Percentiles rank a stretch among this genome's conserved stretches.
These are phyloP conservation scores for Metschnikowia similis DNA, from an alignment of 805 yeast genomes.

Conservation along the genomic window DNA sequence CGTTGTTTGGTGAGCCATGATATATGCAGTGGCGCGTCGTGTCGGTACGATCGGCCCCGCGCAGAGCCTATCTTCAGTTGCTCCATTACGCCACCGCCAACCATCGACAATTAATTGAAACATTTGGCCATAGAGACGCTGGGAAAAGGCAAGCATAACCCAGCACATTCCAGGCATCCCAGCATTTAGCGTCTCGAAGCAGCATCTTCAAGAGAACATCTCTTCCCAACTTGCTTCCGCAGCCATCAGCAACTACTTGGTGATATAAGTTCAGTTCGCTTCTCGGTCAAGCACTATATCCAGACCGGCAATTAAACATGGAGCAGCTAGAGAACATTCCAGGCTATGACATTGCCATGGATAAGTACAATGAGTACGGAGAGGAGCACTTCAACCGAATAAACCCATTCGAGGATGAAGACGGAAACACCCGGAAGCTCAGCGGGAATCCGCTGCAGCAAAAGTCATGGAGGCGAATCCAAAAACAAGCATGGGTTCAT, in stretches of 20 bases:
- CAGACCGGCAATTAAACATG: neutral
- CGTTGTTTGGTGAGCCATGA: too few relatives aligned
- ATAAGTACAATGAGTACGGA: conserved; percentile 60
- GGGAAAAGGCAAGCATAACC: too few relatives aligned
- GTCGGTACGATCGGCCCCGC: neutral
- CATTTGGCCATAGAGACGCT: too few relatives aligned
- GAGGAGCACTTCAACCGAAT: conserved; percentile 60
- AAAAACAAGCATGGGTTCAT: conserved; percentile 78
- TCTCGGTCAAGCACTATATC: too few relatives aligned
- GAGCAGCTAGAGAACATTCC: conserved; percentile 33
- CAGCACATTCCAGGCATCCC: too few relatives aligned
- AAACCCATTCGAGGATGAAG: conserved; percentile 61
- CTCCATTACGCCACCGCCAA: neutral
- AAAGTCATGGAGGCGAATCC: conserved; percentile 68
- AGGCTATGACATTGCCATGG: conserved; percentile 54
- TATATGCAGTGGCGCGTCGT: neutral
- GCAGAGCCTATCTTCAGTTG: neutral
- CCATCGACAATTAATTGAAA: too few relatives aligned
- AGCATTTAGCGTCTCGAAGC: too few relatives aligned
- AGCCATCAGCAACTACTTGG: too few relatives aligned
- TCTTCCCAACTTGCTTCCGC: too few relatives aligned
- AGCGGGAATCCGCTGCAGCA: conserved; percentile 44
- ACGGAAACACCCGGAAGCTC: conserved; percentile 58
- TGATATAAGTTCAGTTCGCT: too few relatives aligned
- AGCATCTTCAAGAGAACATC: too few relatives aligned